These are phyloP conservation scores for Fragaria ananassa DNA, from an alignment of 306 rosid species.

Conservation along the genomic window DNA sequence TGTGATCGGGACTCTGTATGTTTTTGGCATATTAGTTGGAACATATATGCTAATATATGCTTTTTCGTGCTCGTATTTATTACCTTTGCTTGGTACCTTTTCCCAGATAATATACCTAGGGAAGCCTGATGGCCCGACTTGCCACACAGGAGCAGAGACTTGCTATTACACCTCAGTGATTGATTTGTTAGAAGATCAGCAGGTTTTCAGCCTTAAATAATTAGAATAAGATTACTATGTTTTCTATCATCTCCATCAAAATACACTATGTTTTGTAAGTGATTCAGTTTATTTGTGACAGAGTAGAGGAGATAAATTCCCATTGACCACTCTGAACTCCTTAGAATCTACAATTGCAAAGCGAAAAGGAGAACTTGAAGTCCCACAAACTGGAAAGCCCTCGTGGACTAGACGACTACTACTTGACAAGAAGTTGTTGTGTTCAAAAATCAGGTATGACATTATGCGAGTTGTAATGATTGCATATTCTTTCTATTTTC, in stretches of 20 bases:
- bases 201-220: conserved; percentile 43
- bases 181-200: conserved; percentile 46
- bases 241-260: conserved; percentile 7
- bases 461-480: neutral
- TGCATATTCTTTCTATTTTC: neutral
- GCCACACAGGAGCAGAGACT: conserved; percentile 89
- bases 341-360: conserved; percentile 65
- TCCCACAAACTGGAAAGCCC: conserved; percentile 45
- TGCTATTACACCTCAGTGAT: conserved; percentile 65
- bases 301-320: conserved; percentile 50
- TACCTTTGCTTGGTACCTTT: conserved; percentile 18
- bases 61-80: neutral
- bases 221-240: conserved; percentile 1
- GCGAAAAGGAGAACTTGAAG: conserved; percentile 61
- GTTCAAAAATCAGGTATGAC: conserved; percentile 73
- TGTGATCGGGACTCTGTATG: conserved; percentile 91
- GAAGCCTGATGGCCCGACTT: conserved; percentile 91
- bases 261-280: conserved; percentile 12
- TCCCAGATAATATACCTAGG: conserved; percentile 88
- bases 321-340: conserved; percentile 58
- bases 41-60: neutral
- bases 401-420: conserved; percentile 81
- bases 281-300: conserved; percentile 34
- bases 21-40: conserved; percentile 2
- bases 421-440: conserved; percentile 51